Conservation (phyloP, 495 filamentous ascomycete genomes). For the Aspergillus coremiiformis region DNA sequence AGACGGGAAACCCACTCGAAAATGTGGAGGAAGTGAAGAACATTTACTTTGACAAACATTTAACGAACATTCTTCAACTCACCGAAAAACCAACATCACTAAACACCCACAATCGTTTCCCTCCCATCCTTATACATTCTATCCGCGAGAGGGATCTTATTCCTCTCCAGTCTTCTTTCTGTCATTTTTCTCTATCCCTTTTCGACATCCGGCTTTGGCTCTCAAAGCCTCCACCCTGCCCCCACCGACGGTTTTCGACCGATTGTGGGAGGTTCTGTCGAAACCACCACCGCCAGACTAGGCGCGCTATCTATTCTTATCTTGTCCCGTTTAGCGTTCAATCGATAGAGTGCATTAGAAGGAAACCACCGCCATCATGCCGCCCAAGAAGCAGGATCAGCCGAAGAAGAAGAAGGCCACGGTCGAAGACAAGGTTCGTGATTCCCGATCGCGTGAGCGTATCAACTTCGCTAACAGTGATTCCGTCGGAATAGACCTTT, state of each 20-base stretch:
- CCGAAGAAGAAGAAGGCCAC: slow-evolving; percentile 66
- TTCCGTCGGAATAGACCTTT: slow-evolving; percentile 58
- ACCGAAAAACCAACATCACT: not conserved
- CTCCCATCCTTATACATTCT: not conserved
- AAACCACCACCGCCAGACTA: not conserved
- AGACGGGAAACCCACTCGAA: not conserved
- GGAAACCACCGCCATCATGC: slow-evolving; percentile 55
- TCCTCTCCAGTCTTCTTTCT: not conserved
- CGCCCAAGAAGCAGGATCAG: slow-evolving; percentile 72
- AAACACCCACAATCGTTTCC: not conserved
- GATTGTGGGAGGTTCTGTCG: not conserved
- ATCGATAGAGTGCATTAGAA: slow-evolving; percentile 1
- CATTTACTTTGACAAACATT: too few relatives aligned
- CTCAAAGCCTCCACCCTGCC: not conserved
- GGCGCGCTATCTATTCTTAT: not conserved
- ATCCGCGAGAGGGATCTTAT: not conserved
- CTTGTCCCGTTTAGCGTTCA: slow-evolving; percentile 1
- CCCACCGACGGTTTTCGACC: not conserved
- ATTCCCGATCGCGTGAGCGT: not conserved
- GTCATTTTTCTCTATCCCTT: not conserved
- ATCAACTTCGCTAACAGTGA: slow-evolving; percentile 10
- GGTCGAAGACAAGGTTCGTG: slow-evolving; percentile 73
- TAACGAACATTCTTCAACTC: not conserved
- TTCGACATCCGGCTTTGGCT: not conserved
- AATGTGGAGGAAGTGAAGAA: slow-evolving; percentile 4